Conservation (phyloP, 1,139 yeast genomes). For the Candida anutae region DNA sequence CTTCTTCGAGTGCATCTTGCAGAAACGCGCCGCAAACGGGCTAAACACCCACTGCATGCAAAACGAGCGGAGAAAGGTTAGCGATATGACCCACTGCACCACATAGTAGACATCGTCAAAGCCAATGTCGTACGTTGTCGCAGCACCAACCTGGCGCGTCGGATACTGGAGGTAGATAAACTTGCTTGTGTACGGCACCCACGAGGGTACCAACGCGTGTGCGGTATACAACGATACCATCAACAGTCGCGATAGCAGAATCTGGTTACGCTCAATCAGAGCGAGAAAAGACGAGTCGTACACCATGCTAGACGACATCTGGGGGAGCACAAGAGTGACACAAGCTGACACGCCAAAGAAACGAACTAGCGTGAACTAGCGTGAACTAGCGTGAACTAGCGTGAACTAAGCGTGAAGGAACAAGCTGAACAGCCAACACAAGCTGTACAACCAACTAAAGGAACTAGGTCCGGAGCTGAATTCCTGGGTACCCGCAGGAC, state of each 20-base stretch:
- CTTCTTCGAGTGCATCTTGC: slow-evolving; percentile 42
- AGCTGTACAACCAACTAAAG: too few species aligned
- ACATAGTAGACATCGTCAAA: slow-evolving; percentile 50
- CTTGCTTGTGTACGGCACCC: slow-evolving; percentile 24
- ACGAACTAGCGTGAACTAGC: too few species aligned
- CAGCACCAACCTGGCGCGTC: slow-evolving; percentile 3
- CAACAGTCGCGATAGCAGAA: slow-evolving; percentile 24
- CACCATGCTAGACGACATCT: too few species aligned
- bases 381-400: too few species aligned
- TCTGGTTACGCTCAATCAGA: slow-evolving; percentile 32
- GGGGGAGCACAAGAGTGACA: too few species aligned
- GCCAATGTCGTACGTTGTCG: slow-evolving; percentile 43
- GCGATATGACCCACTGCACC: slow-evolving; percentile 44
- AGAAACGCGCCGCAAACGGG: slow-evolving; percentile 45
- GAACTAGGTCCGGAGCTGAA: too few species aligned
- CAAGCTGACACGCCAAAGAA: too few species aligned
- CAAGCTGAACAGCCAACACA: too few species aligned
- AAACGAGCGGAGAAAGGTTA: slow-evolving; percentile 54
- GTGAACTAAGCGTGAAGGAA: too few species aligned
- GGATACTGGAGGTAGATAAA: slow-evolving; percentile 45
- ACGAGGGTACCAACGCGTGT: slow-evolving; percentile 12
- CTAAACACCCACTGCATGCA: slow-evolving; percentile 51
- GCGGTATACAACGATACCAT: slow-evolving; percentile 20
- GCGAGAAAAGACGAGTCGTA: slow-evolving; percentile 26
- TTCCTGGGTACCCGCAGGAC: too few species aligned